Percentiles rank a stretch among this genome's conserved stretches.
phyloP scores from a whole-genome alignment of 2,329 filamentous ascomycete species.

The Fusarium foetens region DNA sequence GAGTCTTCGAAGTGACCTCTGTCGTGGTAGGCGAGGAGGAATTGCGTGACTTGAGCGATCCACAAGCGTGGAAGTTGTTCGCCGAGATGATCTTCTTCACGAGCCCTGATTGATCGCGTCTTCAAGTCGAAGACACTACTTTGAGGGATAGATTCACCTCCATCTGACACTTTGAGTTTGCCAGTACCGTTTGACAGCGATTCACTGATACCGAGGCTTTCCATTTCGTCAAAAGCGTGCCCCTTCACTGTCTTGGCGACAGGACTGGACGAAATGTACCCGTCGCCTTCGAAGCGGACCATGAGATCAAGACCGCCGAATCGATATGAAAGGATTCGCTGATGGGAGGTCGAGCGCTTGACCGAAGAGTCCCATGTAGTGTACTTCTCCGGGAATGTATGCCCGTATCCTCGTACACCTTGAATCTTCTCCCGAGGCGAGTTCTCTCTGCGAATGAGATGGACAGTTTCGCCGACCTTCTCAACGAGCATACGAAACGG shows the following conservation, averaged over 20 bases:
- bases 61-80: constrained; percentile 56
- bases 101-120: constrained; percentile 49
- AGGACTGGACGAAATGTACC: constrained; percentile 33
- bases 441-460: constrained; percentile 71
- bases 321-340: constrained; percentile 68
- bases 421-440: constrained; percentile 66
- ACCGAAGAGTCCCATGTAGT: constrained; percentile 70
- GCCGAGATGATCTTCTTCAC: constrained; percentile 42
- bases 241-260: neutral
- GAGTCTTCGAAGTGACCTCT: constrained; percentile 47
- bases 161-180: constrained; percentile 30
- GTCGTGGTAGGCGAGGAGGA: constrained; percentile 55
- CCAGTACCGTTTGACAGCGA: neutral
- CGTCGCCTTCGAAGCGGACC: constrained; percentile 45
- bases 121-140: constrained; percentile 56
- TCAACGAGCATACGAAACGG: constrained; percentile 70
- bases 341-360: constrained; percentile 67
- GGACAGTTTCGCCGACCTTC: constrained; percentile 64
- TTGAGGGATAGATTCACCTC: constrained; percentile 47
- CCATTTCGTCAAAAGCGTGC: constrained; percentile 1
- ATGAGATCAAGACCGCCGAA: constrained; percentile 56
- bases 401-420: constrained; percentile 69
- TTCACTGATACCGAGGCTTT: constrained; percentile 10
- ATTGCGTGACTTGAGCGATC: constrained; percentile 52
- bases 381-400: constrained; percentile 73